A percentile compares a stretch with the other conserved stretches of the same genome.
These are phyloP conservation scores for Metroxylon sagu DNA, from an alignment of 176 grass and related monocot species.

Conservation along the genomic window DNA sequence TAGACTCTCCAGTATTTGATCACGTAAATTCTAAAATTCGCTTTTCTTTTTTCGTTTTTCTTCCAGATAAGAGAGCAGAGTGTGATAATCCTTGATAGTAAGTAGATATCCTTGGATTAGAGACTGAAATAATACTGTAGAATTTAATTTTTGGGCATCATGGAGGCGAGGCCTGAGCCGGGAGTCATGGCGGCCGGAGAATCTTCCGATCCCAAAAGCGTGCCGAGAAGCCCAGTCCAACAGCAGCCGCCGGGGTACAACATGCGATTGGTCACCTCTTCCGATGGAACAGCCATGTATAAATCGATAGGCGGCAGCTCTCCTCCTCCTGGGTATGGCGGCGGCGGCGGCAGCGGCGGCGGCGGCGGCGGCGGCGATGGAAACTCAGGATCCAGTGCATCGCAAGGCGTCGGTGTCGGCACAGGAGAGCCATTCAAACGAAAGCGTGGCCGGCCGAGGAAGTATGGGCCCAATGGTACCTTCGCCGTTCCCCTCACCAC, in stretches of 20 bases:
- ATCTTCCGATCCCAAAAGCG: conserved; percentile 41
- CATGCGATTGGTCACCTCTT: conserved; percentile 59
- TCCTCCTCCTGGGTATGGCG: conserved; percentile 27
- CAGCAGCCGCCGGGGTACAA: conserved; percentile 50
- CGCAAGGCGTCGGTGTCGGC: conserved; percentile 15
- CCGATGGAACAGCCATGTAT: conserved; percentile 77
- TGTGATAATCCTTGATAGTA: background rate
- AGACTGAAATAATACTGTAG: conserved; percentile 8
- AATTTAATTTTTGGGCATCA: conserved; percentile 29
- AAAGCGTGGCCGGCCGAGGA: conserved; percentile 90
- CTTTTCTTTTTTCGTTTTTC: too few species aligned
- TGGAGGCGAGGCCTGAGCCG: conserved; percentile 86
- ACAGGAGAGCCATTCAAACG: conserved; percentile 52
- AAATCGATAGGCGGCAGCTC: conserved; percentile 38
- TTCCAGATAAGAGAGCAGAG: too few species aligned
- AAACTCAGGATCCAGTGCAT: conserved; percentile 8
- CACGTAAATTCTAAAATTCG: too few species aligned
- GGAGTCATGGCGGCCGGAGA: conserved; percentile 61
- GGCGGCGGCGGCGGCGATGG: conserved; percentile 42
- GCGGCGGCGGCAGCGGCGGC: conserved; percentile 23
- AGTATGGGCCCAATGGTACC: conserved; percentile 70
- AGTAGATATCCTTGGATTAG: conserved; percentile 3
- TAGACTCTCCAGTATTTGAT: background rate
- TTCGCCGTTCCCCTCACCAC: background rate
- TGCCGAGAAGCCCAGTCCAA: conserved; percentile 52